These are phyloP conservation scores for Misopates orontium DNA, from an alignment of 257 asterid genomes.

Conservation along the genomic window DNA sequence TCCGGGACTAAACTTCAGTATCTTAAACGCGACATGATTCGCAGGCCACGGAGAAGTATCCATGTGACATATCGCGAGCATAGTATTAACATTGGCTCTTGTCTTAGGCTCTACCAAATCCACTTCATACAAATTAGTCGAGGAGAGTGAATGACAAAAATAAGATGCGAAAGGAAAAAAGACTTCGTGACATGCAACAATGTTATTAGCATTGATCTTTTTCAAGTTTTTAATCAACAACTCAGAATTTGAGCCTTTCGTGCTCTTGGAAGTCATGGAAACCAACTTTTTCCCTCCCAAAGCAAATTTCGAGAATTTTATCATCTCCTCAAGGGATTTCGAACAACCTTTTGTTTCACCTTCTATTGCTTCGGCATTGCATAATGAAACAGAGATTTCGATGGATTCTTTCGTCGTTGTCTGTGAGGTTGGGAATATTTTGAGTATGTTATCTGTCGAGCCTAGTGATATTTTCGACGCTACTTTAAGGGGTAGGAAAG, in stretches of 20 bases:
- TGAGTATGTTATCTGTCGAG: not conserved
- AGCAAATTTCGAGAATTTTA: constrained; percentile 29
- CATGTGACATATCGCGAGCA: constrained; percentile 38
- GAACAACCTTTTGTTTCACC: constrained; percentile 44
- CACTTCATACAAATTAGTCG: constrained; percentile 33
- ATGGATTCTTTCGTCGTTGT: constrained; percentile 27
- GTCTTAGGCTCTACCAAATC: constrained; percentile 33
- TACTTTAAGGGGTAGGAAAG: constrained; percentile 47
- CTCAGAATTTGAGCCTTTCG: constrained; percentile 18
- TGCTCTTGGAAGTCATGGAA: constrained; percentile 31
- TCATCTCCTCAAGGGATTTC: constrained; percentile 44
- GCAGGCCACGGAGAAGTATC: constrained; percentile 37
- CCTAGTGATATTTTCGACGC: constrained; percentile 26
- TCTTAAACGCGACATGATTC: constrained; percentile 32
- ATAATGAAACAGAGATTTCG: constrained; percentile 17
- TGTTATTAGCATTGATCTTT: constrained; percentile 10
- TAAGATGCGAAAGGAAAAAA: constrained; percentile 46
- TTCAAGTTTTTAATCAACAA: constrained; percentile 21
- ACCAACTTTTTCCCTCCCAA: constrained; percentile 24
- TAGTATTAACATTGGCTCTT: not conserved
- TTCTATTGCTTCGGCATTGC: constrained; percentile 30
- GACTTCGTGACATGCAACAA: constrained; percentile 48
- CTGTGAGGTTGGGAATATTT: constrained; percentile 28
- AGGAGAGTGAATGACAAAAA: constrained; percentile 42
- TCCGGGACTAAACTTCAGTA: constrained; percentile 32